phyloP scores from a whole-genome alignment of 495 filamentous ascomycete genomes.

The Filosporella fistucella region DNA sequence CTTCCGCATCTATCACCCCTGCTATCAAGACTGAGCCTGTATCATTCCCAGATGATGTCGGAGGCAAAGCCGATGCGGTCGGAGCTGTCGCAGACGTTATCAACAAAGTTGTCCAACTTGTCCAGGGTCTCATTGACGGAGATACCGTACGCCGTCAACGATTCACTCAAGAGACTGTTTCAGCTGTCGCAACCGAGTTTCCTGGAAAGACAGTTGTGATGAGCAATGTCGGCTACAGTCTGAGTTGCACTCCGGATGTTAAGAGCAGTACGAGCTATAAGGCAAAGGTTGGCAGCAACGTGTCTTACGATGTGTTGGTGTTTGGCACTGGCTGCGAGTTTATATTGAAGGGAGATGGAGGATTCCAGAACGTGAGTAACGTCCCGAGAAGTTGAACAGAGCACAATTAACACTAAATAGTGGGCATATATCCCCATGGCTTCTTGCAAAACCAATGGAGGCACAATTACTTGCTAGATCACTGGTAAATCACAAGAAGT shows the following conservation, averaged over 20 bases:
- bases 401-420: too few relatives aligned
- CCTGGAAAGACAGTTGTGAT: slow-evolving; percentile 7
- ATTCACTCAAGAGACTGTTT: slow-evolving; percentile 11
- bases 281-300: slow-evolving; percentile 7
- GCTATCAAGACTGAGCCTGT: background rate
- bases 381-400: too few relatives aligned
- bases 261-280: slow-evolving; percentile 2
- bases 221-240: slow-evolving; percentile 5
- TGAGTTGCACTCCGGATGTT: background rate
- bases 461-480: too few relatives aligned
- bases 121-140: slow-evolving; percentile 7
- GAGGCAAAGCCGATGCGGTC: background rate
- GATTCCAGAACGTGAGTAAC: slow-evolving; percentile 13
- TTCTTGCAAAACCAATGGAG: too few relatives aligned
- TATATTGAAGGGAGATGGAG: slow-evolving; percentile 8
- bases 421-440: too few relatives aligned
- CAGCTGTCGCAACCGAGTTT: slow-evolving; percentile 1
- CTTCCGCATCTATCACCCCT: background rate
- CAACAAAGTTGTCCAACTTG: slow-evolving; percentile 3
- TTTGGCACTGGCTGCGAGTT: slow-evolving; percentile 4
- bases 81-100: slow-evolving; percentile 2
- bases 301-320: slow-evolving; percentile 8
- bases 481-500: too few relatives aligned
- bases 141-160: slow-evolving; percentile 5
- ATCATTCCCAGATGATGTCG: background rate